phyloP scores from a whole-genome alignment of 441 rosid genomes.

The Flueggea neowawraea region DNA sequence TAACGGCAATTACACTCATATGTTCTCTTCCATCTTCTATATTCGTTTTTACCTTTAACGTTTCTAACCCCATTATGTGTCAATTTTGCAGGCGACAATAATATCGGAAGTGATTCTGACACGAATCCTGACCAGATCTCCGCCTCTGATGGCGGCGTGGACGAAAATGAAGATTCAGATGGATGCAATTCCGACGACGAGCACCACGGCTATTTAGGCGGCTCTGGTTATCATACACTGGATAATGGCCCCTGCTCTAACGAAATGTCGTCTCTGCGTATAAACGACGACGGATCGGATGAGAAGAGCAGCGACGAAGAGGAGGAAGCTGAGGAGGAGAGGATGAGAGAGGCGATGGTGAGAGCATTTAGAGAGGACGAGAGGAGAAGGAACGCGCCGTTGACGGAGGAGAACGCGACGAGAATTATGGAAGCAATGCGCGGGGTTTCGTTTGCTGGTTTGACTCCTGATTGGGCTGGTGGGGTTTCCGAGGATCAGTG shows the following conservation, averaged over 20 bases:
- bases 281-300: constrained; percentile 32
- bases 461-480: constrained; percentile 73
- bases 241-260: constrained; percentile 41
- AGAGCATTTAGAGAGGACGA: constrained; percentile 78
- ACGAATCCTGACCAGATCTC: constrained; percentile 60
- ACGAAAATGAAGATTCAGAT: constrained; percentile 9
- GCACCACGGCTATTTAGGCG: constrained; percentile 4
- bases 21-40: neutral
- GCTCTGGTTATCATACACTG: constrained; percentile 8
- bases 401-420: constrained; percentile 53
- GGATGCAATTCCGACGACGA: constrained; percentile 32
- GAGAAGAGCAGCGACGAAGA: constrained; percentile 35
- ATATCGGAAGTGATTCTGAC: constrained; percentile 67
- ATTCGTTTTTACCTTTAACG: neutral
- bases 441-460: constrained; percentile 58
- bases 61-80: neutral
- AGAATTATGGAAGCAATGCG: constrained; percentile 92
- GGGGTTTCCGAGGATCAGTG: constrained; percentile 66
- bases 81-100: too few relatives aligned
- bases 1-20: constrained; percentile 29
- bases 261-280: constrained; percentile 42
- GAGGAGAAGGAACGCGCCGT: constrained; percentile 64
- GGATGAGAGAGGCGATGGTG: constrained; percentile 30
- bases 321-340: constrained; percentile 30
- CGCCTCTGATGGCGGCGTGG: constrained; percentile 35